Base-by-base conservation (phyloP, 2,329 filamentous ascomycete species). In the Emergomyces pasteurianus region DNA sequence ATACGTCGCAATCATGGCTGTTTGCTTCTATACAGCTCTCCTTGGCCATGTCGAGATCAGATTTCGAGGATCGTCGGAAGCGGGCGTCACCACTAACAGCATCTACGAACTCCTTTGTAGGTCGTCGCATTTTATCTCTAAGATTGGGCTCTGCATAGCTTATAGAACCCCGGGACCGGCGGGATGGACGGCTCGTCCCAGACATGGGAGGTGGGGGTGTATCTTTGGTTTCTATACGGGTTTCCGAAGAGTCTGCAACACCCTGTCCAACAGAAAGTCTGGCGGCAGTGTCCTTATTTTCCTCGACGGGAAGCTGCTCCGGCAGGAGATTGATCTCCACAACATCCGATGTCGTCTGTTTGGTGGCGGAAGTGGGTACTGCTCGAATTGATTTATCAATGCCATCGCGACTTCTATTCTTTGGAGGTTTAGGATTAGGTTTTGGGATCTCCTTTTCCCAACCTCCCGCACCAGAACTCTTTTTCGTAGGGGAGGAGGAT, bases 71-170 rank as follows among this genome's bases (percentile, higher is more conserved):
- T 77, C 67, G 78, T 76, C 73, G 67, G 61, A 69, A 65, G 57
- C 68, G 66, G 59, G 70, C 81, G 66, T 87, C 82, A n/a, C 82
- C 84, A 12, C 81, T 75, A 16, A 92, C 88, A 1, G 88, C 89
- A 71, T 91, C 88, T 42, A 87, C 83, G 10, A 92, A 74, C 65
- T 89, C 84, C 69, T 89, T 89, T 1, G 86, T 88, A 26, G 89
- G 88, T 62, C 89, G 82, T 62, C 89, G 83, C 89, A 94, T 92
- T 75, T 94, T 94, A 69, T 86, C 87, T 63, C 87, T 82, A 49
- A 94, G 78, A 68, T 88, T 92, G 1, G 89, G 89, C 71, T 92
- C 88, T 12, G 88, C 87, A 71, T 94, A 94, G 76, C 88, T 92
- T 63, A 94, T 82, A 57, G 85, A 80, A 12, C 83, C 77, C 67